Percentiles rank a stretch among this genome's conserved stretches.
Evolutionary conservation across 164 flowering plant genomes (phyloP).

Genomic region (Berberis vulgaris): DNA sequence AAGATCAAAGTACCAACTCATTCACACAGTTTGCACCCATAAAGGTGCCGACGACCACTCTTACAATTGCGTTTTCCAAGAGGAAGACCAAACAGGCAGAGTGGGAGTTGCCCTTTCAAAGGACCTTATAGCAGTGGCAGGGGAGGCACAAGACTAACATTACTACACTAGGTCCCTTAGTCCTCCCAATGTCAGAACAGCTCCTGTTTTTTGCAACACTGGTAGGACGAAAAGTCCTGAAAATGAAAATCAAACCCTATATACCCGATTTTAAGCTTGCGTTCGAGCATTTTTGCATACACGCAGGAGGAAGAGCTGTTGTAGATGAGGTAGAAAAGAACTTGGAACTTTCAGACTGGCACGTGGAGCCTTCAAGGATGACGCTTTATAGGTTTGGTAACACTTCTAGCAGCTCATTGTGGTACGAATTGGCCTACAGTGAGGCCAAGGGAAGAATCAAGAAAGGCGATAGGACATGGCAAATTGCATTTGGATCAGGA

Average conservation of each 20-base stretch:
- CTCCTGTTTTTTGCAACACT: background rate
- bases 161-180: slow-evolving; percentile 6
- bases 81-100: slow-evolving; percentile 40
- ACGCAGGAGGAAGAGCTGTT: slow-evolving; percentile 12
- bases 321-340: slow-evolving; percentile 10
- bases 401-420: slow-evolving; percentile 13
- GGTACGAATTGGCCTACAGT: slow-evolving; percentile 15
- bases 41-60: slow-evolving; percentile 60
- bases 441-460: slow-evolving; percentile 12
- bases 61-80: slow-evolving; percentile 58
- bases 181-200: slow-evolving; percentile 11
- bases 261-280: slow-evolving; percentile 11
- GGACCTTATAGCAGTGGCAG: slow-evolving; percentile 75
- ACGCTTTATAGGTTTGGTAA: slow-evolving; percentile 15
- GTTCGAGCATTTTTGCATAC: slow-evolving; percentile 15
- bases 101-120: slow-evolving; percentile 66
- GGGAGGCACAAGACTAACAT: slow-evolving; percentile 31
- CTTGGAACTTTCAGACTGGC: slow-evolving; percentile 4
- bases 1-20: slow-evolving; percentile 65
- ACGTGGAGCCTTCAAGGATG: slow-evolving; percentile 14
- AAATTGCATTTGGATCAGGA: slow-evolving; percentile 16
- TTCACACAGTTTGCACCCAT: slow-evolving; percentile 81
- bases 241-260: slow-evolving; percentile 6
- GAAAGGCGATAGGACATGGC: slow-evolving; percentile 10
- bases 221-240: slow-evolving; percentile 1